Evolutionary conservation across 1,139 yeast genomes (phyloP), one percentile per base, ranked within the genome.

Genomic region (Wickerhamomyces sp.): DNA sequence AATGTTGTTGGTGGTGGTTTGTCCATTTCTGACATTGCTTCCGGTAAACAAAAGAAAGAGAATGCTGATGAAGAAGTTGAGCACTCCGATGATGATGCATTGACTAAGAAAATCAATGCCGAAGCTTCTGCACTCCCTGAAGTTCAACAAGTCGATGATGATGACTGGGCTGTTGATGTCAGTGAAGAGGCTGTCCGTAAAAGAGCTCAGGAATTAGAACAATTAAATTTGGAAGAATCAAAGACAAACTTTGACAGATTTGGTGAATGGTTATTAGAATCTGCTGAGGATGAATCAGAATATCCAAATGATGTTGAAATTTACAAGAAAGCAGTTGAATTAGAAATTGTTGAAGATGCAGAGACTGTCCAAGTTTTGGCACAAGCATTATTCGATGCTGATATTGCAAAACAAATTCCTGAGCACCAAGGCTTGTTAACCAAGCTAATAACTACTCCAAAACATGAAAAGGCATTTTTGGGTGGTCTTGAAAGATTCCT

Each of bases 111-210:
- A 59, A 83, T 88, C 63, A 81, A 85, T 55, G 89, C 90, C 34
- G 95, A 86, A 60, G 95, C 95, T 22, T 83, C 89, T 13, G 78
- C 74, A 38, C 70, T 86, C 49, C 70, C 72, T 25, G 67, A 65
- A 29, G 61, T 67, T 26, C 72, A 72, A 47, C 75, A 77, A 43
- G 78, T 84, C 42, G 81, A 78, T 51, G 96, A 89, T 59, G 97
- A 87, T 54, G 96, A 88, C 50, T 92, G 98, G 98, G 89, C 97
- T 17, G 97, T 90, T 38, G 99, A 92, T 63, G 86, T 92, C 79
- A 86, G 96, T 38, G 95, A 86, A 61, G 98, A 89, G 65, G 98
- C 98, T 40, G 88, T 94, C 53, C 84, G 86, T 59, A 89, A 87
- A 32, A 86, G 99, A 67, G 96, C 96, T 41, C 72, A 80, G 57